These are phyloP conservation scores for Aquanectria penicillioides DNA, from an alignment of 2,329 filamentous ascomycete genomes.

Conservation along the genomic window DNA sequence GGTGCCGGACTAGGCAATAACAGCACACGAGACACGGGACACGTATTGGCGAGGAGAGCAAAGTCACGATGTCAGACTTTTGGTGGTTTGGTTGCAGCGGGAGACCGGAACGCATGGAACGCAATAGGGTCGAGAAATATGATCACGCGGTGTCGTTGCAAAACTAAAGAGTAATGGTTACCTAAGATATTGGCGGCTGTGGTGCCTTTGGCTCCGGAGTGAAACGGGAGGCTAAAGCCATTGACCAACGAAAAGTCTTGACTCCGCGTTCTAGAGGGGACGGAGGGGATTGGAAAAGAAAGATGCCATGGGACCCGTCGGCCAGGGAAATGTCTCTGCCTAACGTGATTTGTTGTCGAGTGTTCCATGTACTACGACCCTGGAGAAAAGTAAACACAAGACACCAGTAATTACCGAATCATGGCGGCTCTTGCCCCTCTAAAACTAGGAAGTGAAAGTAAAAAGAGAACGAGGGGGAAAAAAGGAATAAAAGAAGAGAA, in stretches of 20 bases:
- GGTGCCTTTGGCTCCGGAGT: too few relatives aligned
- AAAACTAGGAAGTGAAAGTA: too few relatives aligned
- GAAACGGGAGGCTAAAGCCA: constrained; percentile 14
- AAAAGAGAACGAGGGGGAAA: too few relatives aligned
- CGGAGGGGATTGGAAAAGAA: neutral
- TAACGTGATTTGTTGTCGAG: constrained; percentile 1
- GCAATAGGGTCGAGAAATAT: neutral
- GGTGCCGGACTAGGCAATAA: constrained; percentile 12
- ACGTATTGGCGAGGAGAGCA: constrained; percentile 18
- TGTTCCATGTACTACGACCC: neutral
- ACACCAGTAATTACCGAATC: too few relatives aligned
- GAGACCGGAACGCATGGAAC: neutral
- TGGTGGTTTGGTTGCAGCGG: constrained; percentile 23
- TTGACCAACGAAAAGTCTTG: constrained; percentile 20
- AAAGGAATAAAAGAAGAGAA: too few relatives aligned
- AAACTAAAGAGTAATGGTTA: constrained; percentile 40
- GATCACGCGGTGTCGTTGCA: constrained; percentile 29
- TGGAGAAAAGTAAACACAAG: too few relatives aligned
- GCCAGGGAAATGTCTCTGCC: too few relatives aligned
- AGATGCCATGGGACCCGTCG: constrained; percentile 9
- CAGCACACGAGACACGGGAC: constrained; percentile 12
- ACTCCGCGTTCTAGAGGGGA: neutral
- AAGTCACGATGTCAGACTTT: constrained; percentile 38
- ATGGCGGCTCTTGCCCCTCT: too few relatives aligned
- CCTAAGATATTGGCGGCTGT: constrained; percentile 29